phyloP scores from a whole-genome alignment of 2,329 filamentous ascomycete species.

The Cytospora paraplurivora region DNA sequence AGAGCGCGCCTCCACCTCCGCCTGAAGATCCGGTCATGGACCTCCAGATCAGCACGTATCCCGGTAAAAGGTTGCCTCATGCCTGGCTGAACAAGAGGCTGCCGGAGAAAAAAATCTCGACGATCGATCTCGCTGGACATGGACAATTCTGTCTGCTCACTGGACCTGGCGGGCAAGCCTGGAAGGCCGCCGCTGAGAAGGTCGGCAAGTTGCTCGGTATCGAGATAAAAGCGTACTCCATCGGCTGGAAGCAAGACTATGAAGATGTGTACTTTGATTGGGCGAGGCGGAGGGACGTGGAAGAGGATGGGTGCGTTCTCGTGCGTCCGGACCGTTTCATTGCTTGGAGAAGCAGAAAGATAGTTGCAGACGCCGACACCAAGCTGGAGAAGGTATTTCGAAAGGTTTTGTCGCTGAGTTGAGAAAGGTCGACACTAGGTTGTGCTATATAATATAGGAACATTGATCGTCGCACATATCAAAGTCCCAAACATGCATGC shows the following conservation, averaged over 20 bases:
- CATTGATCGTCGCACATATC: not conserved
- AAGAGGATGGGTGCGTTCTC: constrained; percentile 60
- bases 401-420: constrained; percentile 27
- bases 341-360: constrained; percentile 47
- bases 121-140: constrained; percentile 61
- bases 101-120: constrained; percentile 52
- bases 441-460: constrained; percentile 7
- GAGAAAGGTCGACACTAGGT: not conserved
- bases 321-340: constrained; percentile 62
- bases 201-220: constrained; percentile 46
- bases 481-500: not conserved
- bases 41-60: constrained; percentile 55
- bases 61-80: constrained; percentile 62
- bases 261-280: constrained; percentile 66
- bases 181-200: constrained; percentile 51
- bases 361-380: constrained; percentile 26
- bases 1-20: constrained; percentile 34
- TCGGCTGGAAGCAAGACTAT: constrained; percentile 61
- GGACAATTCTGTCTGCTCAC: constrained; percentile 54
- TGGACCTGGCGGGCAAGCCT: constrained; percentile 57
- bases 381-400: constrained; percentile 33
- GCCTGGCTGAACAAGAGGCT: constrained; percentile 59
- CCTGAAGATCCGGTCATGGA: constrained; percentile 45
- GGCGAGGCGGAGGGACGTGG: constrained; percentile 53
- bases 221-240: constrained; percentile 50